Conservation (phyloP, 1,139 yeast species). For the Barnettozyma hawaiiensis region DNA sequence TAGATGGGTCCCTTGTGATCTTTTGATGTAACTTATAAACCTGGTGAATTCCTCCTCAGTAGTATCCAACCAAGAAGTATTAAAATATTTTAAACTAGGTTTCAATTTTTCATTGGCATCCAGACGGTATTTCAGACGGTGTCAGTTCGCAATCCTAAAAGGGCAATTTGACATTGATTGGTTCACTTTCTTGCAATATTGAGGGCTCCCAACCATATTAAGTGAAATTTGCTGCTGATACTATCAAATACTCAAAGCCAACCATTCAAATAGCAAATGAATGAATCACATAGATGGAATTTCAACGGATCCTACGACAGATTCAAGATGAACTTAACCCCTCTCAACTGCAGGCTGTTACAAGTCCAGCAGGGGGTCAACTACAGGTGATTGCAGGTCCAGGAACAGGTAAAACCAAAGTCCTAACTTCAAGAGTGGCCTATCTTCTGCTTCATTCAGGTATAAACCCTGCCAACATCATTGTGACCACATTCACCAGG, state of each 20-base stretch:
- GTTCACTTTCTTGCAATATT: neutral
- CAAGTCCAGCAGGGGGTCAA: constrained; percentile 44
- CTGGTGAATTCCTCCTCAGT: too few relatives aligned
- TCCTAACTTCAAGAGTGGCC: constrained; percentile 73
- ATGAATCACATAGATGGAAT: neutral
- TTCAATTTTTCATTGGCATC: too few relatives aligned
- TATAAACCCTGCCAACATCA: constrained; percentile 52
- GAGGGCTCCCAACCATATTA: neutral
- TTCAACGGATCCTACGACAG: neutral
- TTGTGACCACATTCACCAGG: constrained; percentile 88
- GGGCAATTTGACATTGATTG: neutral
- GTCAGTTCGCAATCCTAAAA: too few relatives aligned
- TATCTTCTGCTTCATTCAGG: constrained; percentile 48
- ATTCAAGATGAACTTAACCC: constrained; percentile 39
- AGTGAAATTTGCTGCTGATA: neutral
- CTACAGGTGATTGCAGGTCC: constrained; percentile 90
- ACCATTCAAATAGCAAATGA: neutral
- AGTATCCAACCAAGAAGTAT: too few relatives aligned
- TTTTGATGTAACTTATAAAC: too few relatives aligned
- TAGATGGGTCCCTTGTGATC: too few relatives aligned
- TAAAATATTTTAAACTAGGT: too few relatives aligned
- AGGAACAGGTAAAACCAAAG: constrained; percentile 79
- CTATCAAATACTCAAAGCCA: too few relatives aligned
- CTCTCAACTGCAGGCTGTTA: constrained; percentile 58
- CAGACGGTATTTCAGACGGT: too few relatives aligned